Percentiles rank a stretch among this genome's conserved stretches.
Conservation (phyloP, 768 basidiomycete genomes). For the Hericium alpestre region DNA sequence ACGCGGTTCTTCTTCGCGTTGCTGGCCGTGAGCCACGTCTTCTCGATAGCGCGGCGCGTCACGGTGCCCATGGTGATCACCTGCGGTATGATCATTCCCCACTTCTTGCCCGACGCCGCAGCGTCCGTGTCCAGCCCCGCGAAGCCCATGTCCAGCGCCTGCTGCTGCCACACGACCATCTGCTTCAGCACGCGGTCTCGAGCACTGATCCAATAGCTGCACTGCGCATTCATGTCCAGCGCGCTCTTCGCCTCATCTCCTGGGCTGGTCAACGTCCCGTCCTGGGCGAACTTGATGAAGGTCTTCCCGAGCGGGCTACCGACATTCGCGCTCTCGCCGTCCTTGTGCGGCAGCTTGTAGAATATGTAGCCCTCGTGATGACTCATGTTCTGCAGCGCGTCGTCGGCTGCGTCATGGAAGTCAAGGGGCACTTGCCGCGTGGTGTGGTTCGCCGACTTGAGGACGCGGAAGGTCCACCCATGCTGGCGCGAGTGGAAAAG, state of each 20-base stretch:
- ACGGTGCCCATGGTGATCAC: constrained; percentile 98
- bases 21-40: constrained; percentile 95
- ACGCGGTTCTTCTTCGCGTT: constrained; percentile 97
- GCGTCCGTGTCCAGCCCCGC: background rate
- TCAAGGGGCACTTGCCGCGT: constrained; percentile 35
- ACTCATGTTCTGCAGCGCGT: constrained; percentile 38
- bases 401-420: constrained; percentile 59
- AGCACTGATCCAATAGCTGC: constrained; percentile 96
- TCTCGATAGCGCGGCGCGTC: constrained; percentile 93
- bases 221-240: constrained; percentile 84
- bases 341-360: constrained; percentile 93
- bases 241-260: constrained; percentile 75
- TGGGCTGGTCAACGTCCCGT: constrained; percentile 77
- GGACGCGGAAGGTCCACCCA: constrained; percentile 87
- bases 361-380: constrained; percentile 49
- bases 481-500: constrained; percentile 78
- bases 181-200: constrained; percentile 87
- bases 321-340: constrained; percentile 92
- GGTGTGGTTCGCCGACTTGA: constrained; percentile 29
- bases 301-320: constrained; percentile 83
- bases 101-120: constrained; percentile 32
- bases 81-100: constrained; percentile 91
- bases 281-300: constrained; percentile 81
- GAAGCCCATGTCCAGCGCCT: constrained; percentile 43
- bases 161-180: constrained; percentile 78